phyloP scores from a whole-genome alignment of 1,139 yeast species.

The Sugiyamaella castrensis region DNA sequence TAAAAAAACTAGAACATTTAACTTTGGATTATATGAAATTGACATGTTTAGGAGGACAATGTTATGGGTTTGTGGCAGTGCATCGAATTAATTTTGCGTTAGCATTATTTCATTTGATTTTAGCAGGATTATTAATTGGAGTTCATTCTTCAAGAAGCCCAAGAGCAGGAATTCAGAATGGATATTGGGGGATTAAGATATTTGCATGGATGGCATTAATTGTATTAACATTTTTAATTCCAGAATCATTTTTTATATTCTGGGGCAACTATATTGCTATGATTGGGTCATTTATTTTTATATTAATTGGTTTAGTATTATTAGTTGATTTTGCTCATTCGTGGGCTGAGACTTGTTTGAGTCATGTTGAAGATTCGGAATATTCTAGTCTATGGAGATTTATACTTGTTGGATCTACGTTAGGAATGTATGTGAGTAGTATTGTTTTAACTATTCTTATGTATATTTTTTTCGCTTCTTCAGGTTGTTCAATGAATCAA shows the following conservation, averaged over 20 bases:
- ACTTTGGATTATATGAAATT: conserved; percentile 60
- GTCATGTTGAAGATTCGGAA: conserved; percentile 83
- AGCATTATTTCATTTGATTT: conserved; percentile 69
- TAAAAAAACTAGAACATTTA: conserved; percentile 69
- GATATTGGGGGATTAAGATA: conserved; percentile 79
- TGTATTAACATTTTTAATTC: conserved; percentile 68
- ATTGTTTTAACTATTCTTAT: conserved; percentile 69
- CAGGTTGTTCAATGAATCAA: conserved; percentile 89
- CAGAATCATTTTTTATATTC: conserved; percentile 79
- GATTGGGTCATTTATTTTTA: conserved; percentile 75
- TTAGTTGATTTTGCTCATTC: conserved; percentile 97
- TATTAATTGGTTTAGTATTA: conserved; percentile 83
- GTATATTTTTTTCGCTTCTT: conserved; percentile 78
- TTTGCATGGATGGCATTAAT: conserved; percentile 58
- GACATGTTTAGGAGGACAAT: conserved; percentile 80
- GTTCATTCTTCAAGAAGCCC: conserved; percentile 79
- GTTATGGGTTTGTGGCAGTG: conserved; percentile 90
- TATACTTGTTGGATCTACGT: conserved; percentile 80
- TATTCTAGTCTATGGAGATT: conserved; percentile 73
- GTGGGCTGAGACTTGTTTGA: conserved; percentile 96
- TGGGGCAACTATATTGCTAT: conserved; percentile 93
- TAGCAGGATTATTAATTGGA: conserved; percentile 66
- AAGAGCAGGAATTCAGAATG: conserved; percentile 81
- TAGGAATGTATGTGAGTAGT: conserved; percentile 75
- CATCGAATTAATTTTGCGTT: conserved; percentile 87